Base-by-base conservation (phyloP, 768 basidiomycete genomes). In the Phaffia tasmanica region DNA sequence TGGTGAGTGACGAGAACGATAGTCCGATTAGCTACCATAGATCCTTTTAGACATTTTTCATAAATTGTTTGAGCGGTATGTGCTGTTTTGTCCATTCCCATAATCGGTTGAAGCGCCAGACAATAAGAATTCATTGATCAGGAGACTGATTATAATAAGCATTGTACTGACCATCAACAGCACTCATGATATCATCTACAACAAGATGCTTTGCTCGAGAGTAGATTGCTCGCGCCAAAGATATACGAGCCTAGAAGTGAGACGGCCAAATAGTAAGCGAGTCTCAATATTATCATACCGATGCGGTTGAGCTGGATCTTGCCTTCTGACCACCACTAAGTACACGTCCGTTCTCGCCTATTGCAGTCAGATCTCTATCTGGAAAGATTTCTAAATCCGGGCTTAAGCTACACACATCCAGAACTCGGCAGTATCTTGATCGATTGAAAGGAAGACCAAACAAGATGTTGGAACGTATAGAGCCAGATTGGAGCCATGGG, bases 401-500 rank as follows among this genome's bases (percentile, higher is more conserved):
- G 4, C 72, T 27, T 15, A 77, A 64, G 2, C 70, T 72, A 30
- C 71, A 70, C 32, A 72, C 70, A 15, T 70, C 57, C 1, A 77
- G 67, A 21, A 70, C 71, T 16, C 74, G 71, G 1, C 65, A 23
- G 63, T 77, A 77, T 18, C 76, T 49, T 9, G 64, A 68, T 4
- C 53, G 58, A 70, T 72, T 71, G 56, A 73, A 71, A 0, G 76
- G 75, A 21, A 74, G 73, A 9, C 75, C 75, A 57, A 76, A 75
- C 4, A 76, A 62, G 49, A 77, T 74, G 51, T 75, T 74, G 23
- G 32, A 29, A 25, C 65, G 50, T 15, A 67, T 60, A 30, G 59
- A 47, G 8, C 49, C 21, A 35, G 42, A 27, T 48, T 65, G 64
- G 21, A 65, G 57, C 86, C 71, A 93, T 78, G 4, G 84, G 78